These are phyloP conservation scores for Sphenostylis stenocarpa DNA, from an alignment of 306 rosid species.

Conservation along the genomic window DNA sequence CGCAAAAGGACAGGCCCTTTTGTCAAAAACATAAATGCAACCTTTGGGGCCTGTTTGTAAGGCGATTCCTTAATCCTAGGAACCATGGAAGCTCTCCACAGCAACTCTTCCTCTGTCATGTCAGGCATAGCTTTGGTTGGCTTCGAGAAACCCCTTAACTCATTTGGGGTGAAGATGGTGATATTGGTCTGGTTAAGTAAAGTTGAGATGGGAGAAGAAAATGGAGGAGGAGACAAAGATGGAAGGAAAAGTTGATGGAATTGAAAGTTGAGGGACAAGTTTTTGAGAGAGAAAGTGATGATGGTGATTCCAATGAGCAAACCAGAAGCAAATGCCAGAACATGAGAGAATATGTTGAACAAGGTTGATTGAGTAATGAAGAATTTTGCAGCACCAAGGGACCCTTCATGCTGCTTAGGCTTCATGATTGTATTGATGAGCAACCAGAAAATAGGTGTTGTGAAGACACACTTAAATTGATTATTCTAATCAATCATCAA, in stretches of 20 bases:
- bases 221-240: not conserved
- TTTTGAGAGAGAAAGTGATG: conserved; percentile 44
- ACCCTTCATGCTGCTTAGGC: conserved; percentile 23
- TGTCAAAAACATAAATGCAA: conserved; percentile 83
- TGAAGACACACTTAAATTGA: not conserved
- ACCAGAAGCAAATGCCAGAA: conserved; percentile 56
- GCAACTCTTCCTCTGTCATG: conserved; percentile 71
- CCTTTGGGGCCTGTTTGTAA: conserved; percentile 47
- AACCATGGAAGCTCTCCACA: conserved; percentile 76
- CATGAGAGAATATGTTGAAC: conserved; percentile 37
- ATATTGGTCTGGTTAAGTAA: not conserved
- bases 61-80: conserved; percentile 44
- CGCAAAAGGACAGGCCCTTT: conserved; percentile 60
- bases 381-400: conserved; percentile 16
- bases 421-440: conserved; percentile 20
- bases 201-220: not conserved
- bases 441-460: not conserved
- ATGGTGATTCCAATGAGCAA: conserved; percentile 62
- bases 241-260: conserved; percentile 25
- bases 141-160: conserved; percentile 36
- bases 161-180: not conserved
- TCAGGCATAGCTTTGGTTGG: conserved; percentile 49
- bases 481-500: not conserved
- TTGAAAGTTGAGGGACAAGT: conserved; percentile 38
- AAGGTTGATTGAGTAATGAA: conserved; percentile 34